These are phyloP conservation scores for Pythium biforme DNA, from an alignment of 352 stramenopile species.

Conservation along the genomic window DNA sequence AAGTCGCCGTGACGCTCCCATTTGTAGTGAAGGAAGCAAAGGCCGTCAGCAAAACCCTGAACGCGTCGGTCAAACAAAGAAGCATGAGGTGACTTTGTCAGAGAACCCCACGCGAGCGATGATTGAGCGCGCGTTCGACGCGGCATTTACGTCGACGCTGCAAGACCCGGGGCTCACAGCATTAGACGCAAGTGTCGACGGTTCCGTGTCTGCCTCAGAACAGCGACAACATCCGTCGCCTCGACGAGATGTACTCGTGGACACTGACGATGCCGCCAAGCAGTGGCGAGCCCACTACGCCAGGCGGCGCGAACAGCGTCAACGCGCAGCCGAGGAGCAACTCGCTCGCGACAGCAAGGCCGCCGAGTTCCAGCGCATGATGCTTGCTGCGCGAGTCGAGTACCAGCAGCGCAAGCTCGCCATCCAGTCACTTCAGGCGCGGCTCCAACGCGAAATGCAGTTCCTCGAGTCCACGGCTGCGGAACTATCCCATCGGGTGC, in stretches of 20 bases:
- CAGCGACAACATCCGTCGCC: constrained; percentile 1
- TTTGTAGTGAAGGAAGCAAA: not conserved
- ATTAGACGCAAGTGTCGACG: constrained; percentile 2
- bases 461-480: constrained; percentile 44
- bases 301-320: constrained; percentile 4
- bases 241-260: not conserved
- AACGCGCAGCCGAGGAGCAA: constrained; percentile 2
- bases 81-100: not conserved
- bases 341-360: not conserved
- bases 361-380: constrained; percentile 35
- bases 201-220: not conserved
- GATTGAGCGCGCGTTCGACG: constrained; percentile 52
- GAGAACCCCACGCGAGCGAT: constrained; percentile 36
- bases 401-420: constrained; percentile 59
- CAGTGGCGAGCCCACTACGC: constrained; percentile 18
- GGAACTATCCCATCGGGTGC: constrained; percentile 48
- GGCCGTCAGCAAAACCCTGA: not conserved
- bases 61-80: not conserved
- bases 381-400: constrained; percentile 39
- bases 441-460: constrained; percentile 55
- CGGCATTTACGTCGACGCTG: constrained; percentile 32
- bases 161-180: constrained; percentile 4
- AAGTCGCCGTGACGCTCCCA: not conserved
- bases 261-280: not conserved
- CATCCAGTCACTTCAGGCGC: constrained; percentile 48